phyloP scores from a whole-genome alignment of 179 eudicot genomes.

The Heliamphora pulchella region DNA sequence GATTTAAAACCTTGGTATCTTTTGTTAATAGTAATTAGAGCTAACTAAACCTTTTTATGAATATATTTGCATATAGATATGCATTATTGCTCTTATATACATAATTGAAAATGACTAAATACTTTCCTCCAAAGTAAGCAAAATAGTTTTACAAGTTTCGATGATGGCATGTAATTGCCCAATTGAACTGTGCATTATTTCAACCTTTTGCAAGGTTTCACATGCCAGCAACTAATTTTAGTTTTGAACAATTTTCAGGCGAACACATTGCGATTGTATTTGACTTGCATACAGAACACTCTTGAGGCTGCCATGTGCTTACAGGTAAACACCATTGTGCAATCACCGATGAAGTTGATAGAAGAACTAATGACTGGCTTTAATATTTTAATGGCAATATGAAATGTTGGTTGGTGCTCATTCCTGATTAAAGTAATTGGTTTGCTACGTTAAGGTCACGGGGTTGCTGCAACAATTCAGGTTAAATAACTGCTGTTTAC shows the following conservation, averaged over 20 bases:
- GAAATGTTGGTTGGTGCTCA: neutral
- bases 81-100: neutral
- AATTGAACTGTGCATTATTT: neutral
- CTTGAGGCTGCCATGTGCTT: constrained; percentile 93
- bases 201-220: neutral
- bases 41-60: neutral
- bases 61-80: neutral
- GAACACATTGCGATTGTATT: constrained; percentile 58
- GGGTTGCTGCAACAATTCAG: neutral
- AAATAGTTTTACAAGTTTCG: neutral
- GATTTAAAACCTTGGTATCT: too few relatives aligned
- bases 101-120: neutral
- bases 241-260: constrained; percentile 38
- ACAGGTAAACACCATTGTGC: constrained; percentile 45
- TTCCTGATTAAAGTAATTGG: neutral
- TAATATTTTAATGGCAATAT: neutral
- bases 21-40: neutral
- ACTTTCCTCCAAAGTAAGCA: neutral
- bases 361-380: neutral
- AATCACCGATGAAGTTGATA: neutral
- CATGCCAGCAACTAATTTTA: neutral
- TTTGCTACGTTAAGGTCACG: neutral
- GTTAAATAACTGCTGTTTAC: neutral
- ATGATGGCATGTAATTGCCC: neutral
- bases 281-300: constrained; percentile 89